Evolutionary conservation across 2,329 filamentous ascomycete species (phyloP).

Genomic region (Thelonectria discophora): DNA sequence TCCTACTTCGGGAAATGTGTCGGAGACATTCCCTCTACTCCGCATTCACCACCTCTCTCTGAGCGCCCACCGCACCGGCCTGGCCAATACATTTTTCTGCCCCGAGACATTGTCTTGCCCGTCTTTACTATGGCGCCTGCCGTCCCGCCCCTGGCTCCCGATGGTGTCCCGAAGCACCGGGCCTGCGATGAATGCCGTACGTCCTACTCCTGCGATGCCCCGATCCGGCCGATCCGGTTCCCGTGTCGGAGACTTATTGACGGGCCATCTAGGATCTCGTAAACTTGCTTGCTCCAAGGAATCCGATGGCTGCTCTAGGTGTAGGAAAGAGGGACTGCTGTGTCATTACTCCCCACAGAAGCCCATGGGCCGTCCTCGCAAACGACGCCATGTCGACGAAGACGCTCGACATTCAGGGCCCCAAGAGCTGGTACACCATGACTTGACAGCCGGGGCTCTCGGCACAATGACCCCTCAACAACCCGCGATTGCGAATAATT

Average conservation of each 20-base stretch:
- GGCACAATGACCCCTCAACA: conserved; percentile 3
- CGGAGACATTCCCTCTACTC: conserved; percentile 24
- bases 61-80: conserved; percentile 1
- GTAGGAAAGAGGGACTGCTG: conserved; percentile 62
- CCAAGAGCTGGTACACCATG: conserved; percentile 18
- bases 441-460: conserved; percentile 2
- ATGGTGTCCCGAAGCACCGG: conserved; percentile 59
- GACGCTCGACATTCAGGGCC: conserved; percentile 35
- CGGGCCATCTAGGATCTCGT: conserved; percentile 58
- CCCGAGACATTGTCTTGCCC: not conserved
- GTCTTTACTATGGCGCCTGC: conserved; percentile 35
- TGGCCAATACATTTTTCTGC: conserved; percentile 3
- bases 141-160: conserved; percentile 12
- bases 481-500: conserved; percentile 3
- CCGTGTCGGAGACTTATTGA: conserved; percentile 43
- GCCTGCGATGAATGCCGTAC: conserved; percentile 75
- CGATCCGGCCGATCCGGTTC: conserved; percentile 12
- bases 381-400: conserved; percentile 56
- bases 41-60: conserved; percentile 2
- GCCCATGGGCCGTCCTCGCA: conserved; percentile 71
- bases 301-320: conserved; percentile 66
- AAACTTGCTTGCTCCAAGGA: conserved; percentile 74
- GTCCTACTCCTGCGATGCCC: conserved; percentile 41
- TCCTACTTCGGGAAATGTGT: conserved; percentile 10
- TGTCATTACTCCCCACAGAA: conserved; percentile 73